Evolutionary conservation across 345 rosid species (phyloP), one percentile per base, ranked within the genome.

Genomic region (Citrus cavaleriei): DNA sequence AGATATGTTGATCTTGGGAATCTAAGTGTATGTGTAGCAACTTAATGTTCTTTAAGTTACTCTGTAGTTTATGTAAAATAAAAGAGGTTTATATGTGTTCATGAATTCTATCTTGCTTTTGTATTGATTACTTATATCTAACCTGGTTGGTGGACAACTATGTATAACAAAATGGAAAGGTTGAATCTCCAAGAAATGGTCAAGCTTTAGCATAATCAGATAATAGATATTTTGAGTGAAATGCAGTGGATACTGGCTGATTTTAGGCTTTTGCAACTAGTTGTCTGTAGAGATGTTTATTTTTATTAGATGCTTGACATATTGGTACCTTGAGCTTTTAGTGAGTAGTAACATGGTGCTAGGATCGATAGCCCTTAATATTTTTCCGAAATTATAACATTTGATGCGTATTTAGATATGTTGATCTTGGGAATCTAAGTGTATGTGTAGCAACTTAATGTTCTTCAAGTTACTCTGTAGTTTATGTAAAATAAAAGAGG

Each of bases 241-340:
- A 71, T 30, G 27, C 27, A 19, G 46, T 73, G 65, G 28, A 18
- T 27, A 18, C 34, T 24, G 25, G 66, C 54, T 59, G 62, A 71
- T 71, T 71, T 24, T 71, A 13, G 4, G 66, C 54, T 73, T 73
- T 73, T 57, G 74, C 74, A 27, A 28, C 28, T 70, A 6, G 60
- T 10, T 49, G 13, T 30, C 32, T 30, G 32, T 30, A 30, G 32
- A 54, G 58, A 18, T 54, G 57, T 18, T 54, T 54, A 4, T 4
- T 54, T 54, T 54, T 5, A 54, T 14, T 18, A 54, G 58, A 7
- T 25, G 32, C 32, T n/a, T n/a, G 28, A 60, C 0, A 9, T 60
- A 60, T 1, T 60, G 64, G 32, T 25, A 8, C 64, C 28, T 60
- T 4, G 16, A n/a, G 32, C 27, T 60, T 10, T 60, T 30, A 22